These are phyloP conservation scores for Talaromyces sp. DNA, from an alignment of 2,329 filamentous ascomycete genomes.

Conservation along the genomic window DNA sequence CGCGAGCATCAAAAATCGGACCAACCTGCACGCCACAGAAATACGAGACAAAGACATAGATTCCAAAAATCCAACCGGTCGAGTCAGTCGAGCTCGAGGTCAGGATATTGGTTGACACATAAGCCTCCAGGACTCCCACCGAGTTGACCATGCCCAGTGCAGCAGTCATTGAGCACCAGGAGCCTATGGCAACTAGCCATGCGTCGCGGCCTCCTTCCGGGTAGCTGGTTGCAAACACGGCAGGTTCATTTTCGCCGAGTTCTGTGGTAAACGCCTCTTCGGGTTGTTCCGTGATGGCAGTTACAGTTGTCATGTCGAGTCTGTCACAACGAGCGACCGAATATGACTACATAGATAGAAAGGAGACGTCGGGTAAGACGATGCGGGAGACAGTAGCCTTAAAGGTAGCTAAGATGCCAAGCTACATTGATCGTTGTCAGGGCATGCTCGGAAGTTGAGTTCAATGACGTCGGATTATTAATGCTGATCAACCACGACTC, in stretches of 20 bases:
- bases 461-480: slow-evolving; percentile 5
- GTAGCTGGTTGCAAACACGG: slow-evolving; percentile 19
- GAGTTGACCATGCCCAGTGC: slow-evolving; percentile 43
- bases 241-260: slow-evolving; percentile 2
- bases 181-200: slow-evolving; percentile 45
- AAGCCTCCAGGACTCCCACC: slow-evolving; percentile 40
- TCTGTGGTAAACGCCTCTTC: not conserved
- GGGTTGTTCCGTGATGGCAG: not conserved
- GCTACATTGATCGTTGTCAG: not conserved
- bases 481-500: not conserved
- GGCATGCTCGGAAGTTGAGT: too few relatives aligned
- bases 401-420: not conserved
- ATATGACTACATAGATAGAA: not conserved
- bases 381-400: not conserved
- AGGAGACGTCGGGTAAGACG: not conserved
- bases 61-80: slow-evolving; percentile 44
- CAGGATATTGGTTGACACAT: slow-evolving; percentile 38
- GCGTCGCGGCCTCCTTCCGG: slow-evolving; percentile 44
- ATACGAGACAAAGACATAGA: slow-evolving; percentile 41
- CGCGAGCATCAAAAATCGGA: slow-evolving; percentile 39
- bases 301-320: not conserved
- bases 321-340: not conserved
- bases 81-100: slow-evolving; percentile 31
- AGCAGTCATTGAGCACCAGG: slow-evolving; percentile 41
- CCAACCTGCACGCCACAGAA: slow-evolving; percentile 32